These are phyloP conservation scores for Venturia aucupariae DNA, from an alignment of 2,329 filamentous ascomycete genomes.

Conservation along the genomic window DNA sequence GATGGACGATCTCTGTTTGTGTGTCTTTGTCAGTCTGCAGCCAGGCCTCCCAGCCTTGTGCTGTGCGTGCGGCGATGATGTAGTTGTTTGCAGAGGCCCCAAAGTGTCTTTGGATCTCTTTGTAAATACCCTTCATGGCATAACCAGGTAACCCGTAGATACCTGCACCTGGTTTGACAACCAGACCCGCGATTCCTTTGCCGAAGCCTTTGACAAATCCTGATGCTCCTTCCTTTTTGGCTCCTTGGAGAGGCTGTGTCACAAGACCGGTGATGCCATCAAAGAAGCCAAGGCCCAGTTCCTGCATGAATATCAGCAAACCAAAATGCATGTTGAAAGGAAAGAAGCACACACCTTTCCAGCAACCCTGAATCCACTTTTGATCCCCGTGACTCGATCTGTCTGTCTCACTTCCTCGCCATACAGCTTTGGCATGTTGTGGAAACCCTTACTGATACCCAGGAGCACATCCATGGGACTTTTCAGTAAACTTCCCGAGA, in stretches of 20 bases:
- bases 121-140: constrained; percentile 72
- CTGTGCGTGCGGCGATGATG: constrained; percentile 65
- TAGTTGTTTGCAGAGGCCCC: constrained; percentile 67
- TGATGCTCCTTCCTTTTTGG: constrained; percentile 52
- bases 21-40: constrained; percentile 47
- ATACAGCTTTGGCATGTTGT: constrained; percentile 78
- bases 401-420: constrained; percentile 72
- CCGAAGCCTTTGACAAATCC: constrained; percentile 74
- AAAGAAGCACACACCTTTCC: constrained; percentile 45
- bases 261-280: constrained; percentile 75
- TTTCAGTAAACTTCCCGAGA: constrained; percentile 65
- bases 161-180: constrained; percentile 72
- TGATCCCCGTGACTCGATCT: constrained; percentile 69
- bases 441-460: constrained; percentile 74
- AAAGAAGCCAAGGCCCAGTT: constrained; percentile 65
- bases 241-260: constrained; percentile 65
- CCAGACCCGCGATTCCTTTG: constrained; percentile 71
- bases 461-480: constrained; percentile 79
- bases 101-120: constrained; percentile 63
- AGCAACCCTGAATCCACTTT: constrained; percentile 67
- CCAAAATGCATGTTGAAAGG: constrained; percentile 5
- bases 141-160: constrained; percentile 61
- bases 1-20: constrained; percentile 53
- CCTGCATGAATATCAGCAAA: constrained; percentile 29
- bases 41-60: constrained; percentile 64